Evolutionary conservation across 371 early-diverging fungal species (phyloP), one percentile per base, ranked within the genome.

Genomic region (Mortierella polycephala): DNA sequence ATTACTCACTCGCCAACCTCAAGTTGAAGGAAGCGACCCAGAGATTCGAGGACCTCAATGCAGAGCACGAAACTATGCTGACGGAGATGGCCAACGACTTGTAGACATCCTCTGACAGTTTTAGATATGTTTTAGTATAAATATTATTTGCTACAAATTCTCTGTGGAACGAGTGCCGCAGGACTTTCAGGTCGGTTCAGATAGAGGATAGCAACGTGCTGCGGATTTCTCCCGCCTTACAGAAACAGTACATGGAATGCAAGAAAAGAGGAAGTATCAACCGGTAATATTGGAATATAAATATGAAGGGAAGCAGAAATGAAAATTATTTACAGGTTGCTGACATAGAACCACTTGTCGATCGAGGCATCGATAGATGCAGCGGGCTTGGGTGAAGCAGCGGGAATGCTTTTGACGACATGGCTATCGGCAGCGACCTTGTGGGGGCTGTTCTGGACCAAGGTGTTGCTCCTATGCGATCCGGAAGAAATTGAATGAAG

Each of bases 321-420:
- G 30, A 30, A 30, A 30, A 8, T 69, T 69, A 69, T 87, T 86
- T 89, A 92, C 84, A 91, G 83, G 86, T 85, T 91, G 84, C 90
- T 86, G 37, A 97, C 92, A 88, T 92, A 98, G 92, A 96, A 98
- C 98, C 98, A 97, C 92, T 97, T 97, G 91, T 96, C 95, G 75
- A 97, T 90, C 49, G 90, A 88, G 64, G 90, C 84, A 67, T 94
- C 91, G 72, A 91, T 89, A 63, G 85, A 81, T 41, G 89, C 90
- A 75, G 86, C 83, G 60, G 85, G 67, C 73, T 85, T 75, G 58
- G 68, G 70, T 61, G 84, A 83, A 81, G 87, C 91, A 50, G 88
- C 88, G 64, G 96, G 97, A 57, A 95, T 62, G 64, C 67, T 67
- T 66, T 87, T 69, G 86, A 87, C 84, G 40, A 82, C 73, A 8